A percentile compares a stretch with the other conserved stretches of the same genome.
Conservation (phyloP, 768 basidiomycete genomes). For the Lyophyllum semitale region DNA sequence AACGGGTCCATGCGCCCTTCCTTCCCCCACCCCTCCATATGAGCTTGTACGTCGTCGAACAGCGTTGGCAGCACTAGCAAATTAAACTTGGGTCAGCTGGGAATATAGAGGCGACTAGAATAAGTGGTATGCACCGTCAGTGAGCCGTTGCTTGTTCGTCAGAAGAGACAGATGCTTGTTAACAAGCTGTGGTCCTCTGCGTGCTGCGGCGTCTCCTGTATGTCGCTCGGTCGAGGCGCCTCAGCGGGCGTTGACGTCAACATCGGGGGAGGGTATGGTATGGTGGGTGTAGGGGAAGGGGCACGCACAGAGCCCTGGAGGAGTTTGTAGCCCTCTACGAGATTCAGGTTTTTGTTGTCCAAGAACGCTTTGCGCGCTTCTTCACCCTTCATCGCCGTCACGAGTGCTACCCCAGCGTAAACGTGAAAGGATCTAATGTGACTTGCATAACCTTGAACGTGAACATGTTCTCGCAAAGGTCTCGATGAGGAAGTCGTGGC, state of each 20-base stretch:
- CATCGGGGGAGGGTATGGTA: too few relatives aligned
- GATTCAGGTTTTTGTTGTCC: not conserved
- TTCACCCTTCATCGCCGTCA: not conserved
- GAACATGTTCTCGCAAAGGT: too few relatives aligned
- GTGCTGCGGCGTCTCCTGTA: constrained; percentile 15
- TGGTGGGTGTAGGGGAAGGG: too few relatives aligned
- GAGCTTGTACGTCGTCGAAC: constrained; percentile 20
- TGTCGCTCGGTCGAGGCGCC: constrained; percentile 25
- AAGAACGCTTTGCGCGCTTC: not conserved
- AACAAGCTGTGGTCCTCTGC: constrained; percentile 22
- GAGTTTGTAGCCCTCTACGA: not conserved
- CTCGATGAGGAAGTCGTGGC: too few relatives aligned
- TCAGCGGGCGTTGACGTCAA: too few relatives aligned
- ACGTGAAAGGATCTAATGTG: too few relatives aligned
- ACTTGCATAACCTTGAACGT: too few relatives aligned
- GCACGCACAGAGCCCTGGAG: not conserved
- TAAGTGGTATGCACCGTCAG: constrained; percentile 9
- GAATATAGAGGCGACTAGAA: not conserved
- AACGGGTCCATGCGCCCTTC: too few relatives aligned
- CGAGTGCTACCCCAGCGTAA: too few relatives aligned
- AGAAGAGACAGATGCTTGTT: constrained; percentile 17
- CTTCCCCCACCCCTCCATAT: too few relatives aligned
- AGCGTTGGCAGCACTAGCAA: too few relatives aligned
- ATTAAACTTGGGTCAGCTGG: not conserved
- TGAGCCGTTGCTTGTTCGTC: constrained; percentile 14